Base-by-base conservation (phyloP, 2,329 filamentous ascomycete species). In the Fusarium palustre region DNA sequence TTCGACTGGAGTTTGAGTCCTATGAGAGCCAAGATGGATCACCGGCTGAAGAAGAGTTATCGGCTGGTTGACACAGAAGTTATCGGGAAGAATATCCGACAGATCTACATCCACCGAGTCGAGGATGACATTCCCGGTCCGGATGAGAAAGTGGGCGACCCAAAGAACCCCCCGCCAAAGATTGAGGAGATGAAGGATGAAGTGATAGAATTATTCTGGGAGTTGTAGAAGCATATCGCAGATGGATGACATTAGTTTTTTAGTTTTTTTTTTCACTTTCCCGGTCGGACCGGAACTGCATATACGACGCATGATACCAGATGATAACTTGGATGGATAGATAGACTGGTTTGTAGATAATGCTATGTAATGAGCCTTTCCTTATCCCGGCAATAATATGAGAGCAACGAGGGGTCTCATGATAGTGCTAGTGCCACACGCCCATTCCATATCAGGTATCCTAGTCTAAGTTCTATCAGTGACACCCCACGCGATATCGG, bases 1-100 rank as follows among this genome's bases (percentile, higher is more conserved):
- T 88, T 83, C 69, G 81, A 86, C 45, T 86, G 84, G 68, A 84
- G 83, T 55, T 79, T 89, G 34, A 86, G 85, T 2, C 86, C 86
- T 1, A 78, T 88, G 56, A 80, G 84, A 45, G 68, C 73, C 11
- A 76, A 73, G 43, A 69, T 82, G 20, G 66, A 72, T 3, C 67
- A 71, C 15, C 76, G 78, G 2, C 74, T 81, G 53, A 89, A 89
- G 79, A 81, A 84, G 76, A 86, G 82, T 55, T 88, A 85, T 61
- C 74, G 75, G 13, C 75, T 90, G 7, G 75, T 79, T 18, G 83
- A 85, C 38, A 81, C 82, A 2, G 79, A 82, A 39, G 67, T 80
- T 12, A 79, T 82, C 33, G 76, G 77, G 20, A 81, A 81, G 28
- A 78, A 78, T 45, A 78, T 89, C 10, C 81, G 82, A n/a, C 87